Percentiles rank a stretch among this genome's conserved stretches.
Conservation (phyloP, 306 rosid species). For the Medicago ruthenica region DNA sequence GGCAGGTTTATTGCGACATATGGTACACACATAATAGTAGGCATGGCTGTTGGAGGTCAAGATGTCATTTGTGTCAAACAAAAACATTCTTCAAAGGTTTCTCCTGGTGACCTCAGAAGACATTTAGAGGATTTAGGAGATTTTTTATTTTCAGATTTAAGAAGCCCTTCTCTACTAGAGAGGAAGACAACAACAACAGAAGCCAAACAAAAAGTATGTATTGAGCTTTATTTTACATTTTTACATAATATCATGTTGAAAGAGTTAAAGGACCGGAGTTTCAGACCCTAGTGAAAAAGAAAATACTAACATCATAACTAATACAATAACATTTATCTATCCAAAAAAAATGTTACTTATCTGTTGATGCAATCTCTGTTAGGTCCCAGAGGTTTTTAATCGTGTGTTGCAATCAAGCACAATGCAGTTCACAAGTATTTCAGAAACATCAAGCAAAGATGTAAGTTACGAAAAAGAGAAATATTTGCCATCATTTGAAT, state of each 20-base stretch:
- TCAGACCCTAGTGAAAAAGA: neutral
- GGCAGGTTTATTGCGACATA: conserved; percentile 88
- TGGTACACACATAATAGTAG: conserved; percentile 91
- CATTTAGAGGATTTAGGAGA: conserved; percentile 94
- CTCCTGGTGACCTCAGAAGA: conserved; percentile 82
- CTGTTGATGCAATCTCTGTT: conserved; percentile 29
- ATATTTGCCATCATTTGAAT: conserved; percentile 33
- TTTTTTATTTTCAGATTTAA: conserved; percentile 76
- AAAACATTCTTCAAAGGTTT: conserved; percentile 77
- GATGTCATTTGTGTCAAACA: conserved; percentile 86
- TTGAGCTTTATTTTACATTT: neutral
- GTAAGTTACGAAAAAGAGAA: conserved; percentile 63
- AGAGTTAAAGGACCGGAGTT: neutral
- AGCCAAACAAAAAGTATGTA: conserved; percentile 68
- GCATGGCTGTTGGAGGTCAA: conserved; percentile 97
- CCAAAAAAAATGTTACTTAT: neutral
- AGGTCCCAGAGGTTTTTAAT: conserved; percentile 90
- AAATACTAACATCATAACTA: neutral
- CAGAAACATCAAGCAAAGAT: conserved; percentile 95
- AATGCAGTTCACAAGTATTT: conserved; percentile 74
- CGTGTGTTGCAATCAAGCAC: conserved; percentile 86
- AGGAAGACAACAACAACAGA: conserved; percentile 65
- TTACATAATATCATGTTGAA: neutral
- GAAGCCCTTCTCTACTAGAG: conserved; percentile 77
- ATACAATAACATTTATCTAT: too few species aligned